Base-by-base conservation (phyloP, 441 rosid species). In the Aquilaria agallochum region DNA sequence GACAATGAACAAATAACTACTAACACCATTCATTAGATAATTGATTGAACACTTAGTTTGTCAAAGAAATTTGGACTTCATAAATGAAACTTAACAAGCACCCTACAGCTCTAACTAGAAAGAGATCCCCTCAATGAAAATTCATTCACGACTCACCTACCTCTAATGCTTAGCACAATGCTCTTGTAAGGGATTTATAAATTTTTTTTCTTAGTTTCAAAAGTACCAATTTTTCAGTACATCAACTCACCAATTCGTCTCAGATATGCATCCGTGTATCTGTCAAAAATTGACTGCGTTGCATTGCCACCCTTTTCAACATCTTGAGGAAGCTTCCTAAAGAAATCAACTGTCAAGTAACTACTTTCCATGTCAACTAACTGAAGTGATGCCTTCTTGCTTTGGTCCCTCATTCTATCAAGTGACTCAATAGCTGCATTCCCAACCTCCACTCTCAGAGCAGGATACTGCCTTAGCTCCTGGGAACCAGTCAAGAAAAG, bases 281-380 rank as follows among this genome's bases (percentile, higher is more conserved):
- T 79, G 73, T 94, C 99, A 49, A 91, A 94, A 68, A 94, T 83
- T 32, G 99, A 94, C 58, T 87, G 96, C 9, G 96, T 84, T 11
- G 96, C 95, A 75, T 91, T 91, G 71, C 97, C 97, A 54, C 99
- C 99, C 83, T 87, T 94, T 69, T 94, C 99, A 31, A 78, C 87
- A 79, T 94, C 99, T 76, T 87, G 97, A 46, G 99, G 99, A 77
- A 94, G 96, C 77, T 86, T 94, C 75, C 98, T 80, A 78, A 94
- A 94, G 81, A 85, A 94, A 68, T 90, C 97, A 62, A 94, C 96
- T n/a, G 96, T 94, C 59, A 91, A 81, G 78, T 94, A 94, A 71
- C 92, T 77, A 65, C 84, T 75, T 68, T 91, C 97, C 99, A 94
- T 94, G 62, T 94, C 97, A 6, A 94, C 99, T 59, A 91, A 81